Base-by-base conservation (phyloP, 495 filamentous ascomycete genomes). In the Copromyces sp. region DNA sequence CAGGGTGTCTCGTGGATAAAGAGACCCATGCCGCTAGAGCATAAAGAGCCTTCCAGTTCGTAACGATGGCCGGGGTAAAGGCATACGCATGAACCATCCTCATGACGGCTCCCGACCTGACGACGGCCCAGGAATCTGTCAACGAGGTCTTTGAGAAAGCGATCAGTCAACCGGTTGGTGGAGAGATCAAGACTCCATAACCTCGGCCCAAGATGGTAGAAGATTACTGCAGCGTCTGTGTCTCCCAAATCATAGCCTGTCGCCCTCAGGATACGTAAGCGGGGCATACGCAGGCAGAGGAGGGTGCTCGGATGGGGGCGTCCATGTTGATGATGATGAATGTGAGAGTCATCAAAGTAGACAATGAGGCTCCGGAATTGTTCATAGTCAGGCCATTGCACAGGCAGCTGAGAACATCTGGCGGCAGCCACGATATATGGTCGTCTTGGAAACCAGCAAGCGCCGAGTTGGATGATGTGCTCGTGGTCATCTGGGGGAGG, bases 131-230 rank as follows among this genome's bases (percentile, higher is more conserved):
- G 6, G 20, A 14, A 11, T 2, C 11, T 6, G 24, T 29, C 3
- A n/a, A 4, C 4, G 11, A 84, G 53, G 7, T 38, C 9, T 17
- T 80, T 70, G n/a, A 84, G 68, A 14, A 78, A 61, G 9, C 39
- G 71, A 73, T 84, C 81, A 0, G 81, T 78, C 12, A 86, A 71
- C 8, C 75, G 79, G 70, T 86, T 86, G n/a, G 79, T 38, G 73
- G 79, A 84, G 1, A 86, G 72, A 44, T 86, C 83, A 11, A 86
- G 70, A 70, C 84, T 84, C 84, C 84, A 86, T 24, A 86, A 70
- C 29, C 80, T 82, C 9, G 70, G 65, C 24, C 71, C 32, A 44
- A 85, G 83, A 0, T 74, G 53, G 53, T 70, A 39, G 61, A 83
- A 74, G 17, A 86, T 74, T 17, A 78, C 37, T 17, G 37, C 59